phyloP scores from a whole-genome alignment of 2,329 filamentous ascomycete genomes.

The Emmonsia crescens region DNA sequence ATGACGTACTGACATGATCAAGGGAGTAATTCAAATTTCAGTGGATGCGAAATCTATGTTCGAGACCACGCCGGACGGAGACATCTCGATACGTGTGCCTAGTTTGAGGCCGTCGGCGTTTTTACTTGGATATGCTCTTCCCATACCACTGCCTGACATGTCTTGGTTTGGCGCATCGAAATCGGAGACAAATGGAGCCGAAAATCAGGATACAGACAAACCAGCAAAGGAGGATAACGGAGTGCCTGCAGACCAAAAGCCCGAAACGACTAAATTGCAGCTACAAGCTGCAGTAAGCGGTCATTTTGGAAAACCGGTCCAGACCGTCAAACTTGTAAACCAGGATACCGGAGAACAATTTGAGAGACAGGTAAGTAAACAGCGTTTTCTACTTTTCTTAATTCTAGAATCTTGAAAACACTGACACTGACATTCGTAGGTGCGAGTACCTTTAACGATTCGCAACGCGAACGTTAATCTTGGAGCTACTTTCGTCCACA shows the following conservation, averaged over 20 bases:
- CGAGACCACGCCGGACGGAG: conserved; percentile 19
- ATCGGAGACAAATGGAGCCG: conserved; percentile 9
- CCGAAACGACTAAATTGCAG: conserved; percentile 17
- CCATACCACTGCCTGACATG: conserved; percentile 23
- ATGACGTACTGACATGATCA: conserved; percentile 1
- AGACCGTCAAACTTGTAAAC: conserved; percentile 16
- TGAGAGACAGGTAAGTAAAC: conserved; percentile 21
- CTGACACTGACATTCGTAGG: conserved; percentile 17
- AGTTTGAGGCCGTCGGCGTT: conserved; percentile 18
- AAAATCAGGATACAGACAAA: conserved; percentile 14
- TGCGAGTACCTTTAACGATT: conserved; percentile 21
- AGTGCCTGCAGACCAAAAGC: conserved; percentile 6
- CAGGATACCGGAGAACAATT: conserved; percentile 19
- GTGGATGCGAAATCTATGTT: conserved; percentile 28
- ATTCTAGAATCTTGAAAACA: background rate
- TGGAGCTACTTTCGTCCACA: conserved; percentile 23
- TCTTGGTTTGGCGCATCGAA: conserved; percentile 9
- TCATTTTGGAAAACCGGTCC: conserved; percentile 17
- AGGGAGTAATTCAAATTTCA: conserved; percentile 25
- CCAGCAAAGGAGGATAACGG: background rate
- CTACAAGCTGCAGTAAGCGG: conserved; percentile 26
- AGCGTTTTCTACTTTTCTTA: background rate
- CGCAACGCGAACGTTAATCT: conserved; percentile 21
- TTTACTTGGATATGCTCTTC: conserved; percentile 26
- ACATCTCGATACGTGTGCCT: conserved; percentile 22